Conservation (phyloP, 2,329 filamentous ascomycete species). For the Claviceps pazoutovae region DNA sequence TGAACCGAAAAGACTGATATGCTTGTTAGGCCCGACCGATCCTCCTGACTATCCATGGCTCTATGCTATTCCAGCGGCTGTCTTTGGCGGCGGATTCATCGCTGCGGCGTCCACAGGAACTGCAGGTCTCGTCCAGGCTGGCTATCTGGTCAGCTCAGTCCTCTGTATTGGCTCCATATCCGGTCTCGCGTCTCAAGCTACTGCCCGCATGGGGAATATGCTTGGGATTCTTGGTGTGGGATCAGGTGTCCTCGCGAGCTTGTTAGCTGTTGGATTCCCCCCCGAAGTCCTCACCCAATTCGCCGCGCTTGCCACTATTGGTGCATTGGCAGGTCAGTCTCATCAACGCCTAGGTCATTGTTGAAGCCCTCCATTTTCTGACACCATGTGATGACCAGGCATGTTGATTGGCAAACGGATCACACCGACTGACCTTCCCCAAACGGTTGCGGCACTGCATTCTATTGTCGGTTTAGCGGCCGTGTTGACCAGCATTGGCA, state of each 20-base stretch:
- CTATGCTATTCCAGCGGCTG: slow-evolving; percentile 59
- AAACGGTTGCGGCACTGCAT: slow-evolving; percentile 79
- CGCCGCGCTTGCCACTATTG: slow-evolving; percentile 57
- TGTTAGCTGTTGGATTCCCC: slow-evolving; percentile 69
- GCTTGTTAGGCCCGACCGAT: slow-evolving; percentile 52
- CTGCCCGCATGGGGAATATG: slow-evolving; percentile 72
- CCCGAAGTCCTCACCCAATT: slow-evolving; percentile 70
- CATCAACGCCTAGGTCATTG: slow-evolving; percentile 4
- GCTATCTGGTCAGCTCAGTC: slow-evolving; percentile 72
- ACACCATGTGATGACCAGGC: slow-evolving; percentile 24
- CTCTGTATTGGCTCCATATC: slow-evolving; percentile 78
- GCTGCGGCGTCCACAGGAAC: slow-evolving; percentile 70
- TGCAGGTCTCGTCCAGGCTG: slow-evolving; percentile 72
- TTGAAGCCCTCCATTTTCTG: neutral
- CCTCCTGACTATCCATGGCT: slow-evolving; percentile 82
- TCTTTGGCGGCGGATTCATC: slow-evolving; percentile 72
- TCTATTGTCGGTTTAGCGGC: slow-evolving; percentile 83
- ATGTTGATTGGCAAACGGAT: slow-evolving; percentile 73
- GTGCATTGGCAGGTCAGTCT: slow-evolving; percentile 43
- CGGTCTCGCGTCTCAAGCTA: slow-evolving; percentile 66
- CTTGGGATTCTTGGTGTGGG: slow-evolving; percentile 76
- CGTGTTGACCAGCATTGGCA: slow-evolving; percentile 77
- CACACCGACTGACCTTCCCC: slow-evolving; percentile 74
- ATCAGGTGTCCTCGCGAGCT: slow-evolving; percentile 68
- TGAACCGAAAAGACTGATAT: neutral